Evolutionary conservation across 148 eudicot genomes (phyloP).

Genomic region (Amaranthus cruentus): DNA sequence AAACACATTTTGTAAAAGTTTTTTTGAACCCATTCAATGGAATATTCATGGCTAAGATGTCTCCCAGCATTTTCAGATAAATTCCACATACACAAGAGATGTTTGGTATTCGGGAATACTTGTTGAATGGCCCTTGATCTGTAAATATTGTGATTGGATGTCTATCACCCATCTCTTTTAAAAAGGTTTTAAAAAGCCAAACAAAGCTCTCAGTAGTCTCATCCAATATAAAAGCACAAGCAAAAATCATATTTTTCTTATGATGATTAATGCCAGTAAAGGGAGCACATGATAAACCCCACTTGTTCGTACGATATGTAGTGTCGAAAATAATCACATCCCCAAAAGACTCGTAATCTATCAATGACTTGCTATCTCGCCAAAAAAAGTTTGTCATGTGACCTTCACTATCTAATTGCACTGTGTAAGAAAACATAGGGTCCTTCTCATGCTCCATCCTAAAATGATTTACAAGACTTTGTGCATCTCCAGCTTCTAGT

Average conservation of each 20-base stretch:
- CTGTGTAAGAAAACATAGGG: slow-evolving; percentile 9
- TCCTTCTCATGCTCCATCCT: neutral
- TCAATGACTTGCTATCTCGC: neutral
- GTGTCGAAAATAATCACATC: slow-evolving; percentile 4
- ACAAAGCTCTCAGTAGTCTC: neutral
- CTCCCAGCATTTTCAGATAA: neutral
- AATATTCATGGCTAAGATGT: neutral
- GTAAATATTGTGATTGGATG: neutral
- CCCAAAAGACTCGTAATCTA: neutral
- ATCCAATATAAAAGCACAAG: neutral
- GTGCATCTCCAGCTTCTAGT: slow-evolving; percentile 2
- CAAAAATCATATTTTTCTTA: neutral
- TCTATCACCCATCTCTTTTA: neutral
- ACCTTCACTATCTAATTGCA: neutral
- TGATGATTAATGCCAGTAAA: neutral
- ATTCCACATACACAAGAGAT: slow-evolving; percentile 7
- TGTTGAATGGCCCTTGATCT: neutral
- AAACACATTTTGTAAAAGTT: neutral
- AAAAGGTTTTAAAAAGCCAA: neutral
- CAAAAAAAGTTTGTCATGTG: slow-evolving; percentile 5
- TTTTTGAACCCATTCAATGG: neutral
- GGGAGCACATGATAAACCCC: neutral
- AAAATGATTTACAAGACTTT: slow-evolving; percentile 4
- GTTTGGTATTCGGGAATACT: neutral
- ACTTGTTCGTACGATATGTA: neutral